These are phyloP conservation scores for Passiflora organensis DNA, from an alignment of 345 rosid genomes.

Conservation along the genomic window DNA sequence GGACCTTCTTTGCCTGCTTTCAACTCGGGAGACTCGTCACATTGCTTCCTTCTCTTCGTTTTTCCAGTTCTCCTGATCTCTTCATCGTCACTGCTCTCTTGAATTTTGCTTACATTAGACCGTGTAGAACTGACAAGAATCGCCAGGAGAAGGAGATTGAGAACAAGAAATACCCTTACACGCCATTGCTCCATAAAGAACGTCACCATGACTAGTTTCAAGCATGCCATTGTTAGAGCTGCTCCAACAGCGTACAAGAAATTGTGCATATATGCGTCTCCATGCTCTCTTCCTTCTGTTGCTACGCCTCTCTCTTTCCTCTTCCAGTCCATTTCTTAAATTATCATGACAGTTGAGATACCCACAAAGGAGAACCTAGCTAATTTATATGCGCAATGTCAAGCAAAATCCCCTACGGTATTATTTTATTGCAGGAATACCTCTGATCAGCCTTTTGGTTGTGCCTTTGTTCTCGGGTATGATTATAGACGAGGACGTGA, in stretches of 20 bases:
- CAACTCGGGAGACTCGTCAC: background rate
- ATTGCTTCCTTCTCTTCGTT: constrained; percentile 13
- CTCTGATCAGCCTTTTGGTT: background rate
- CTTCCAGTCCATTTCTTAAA: constrained; percentile 5
- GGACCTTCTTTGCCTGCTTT: constrained; percentile 3
- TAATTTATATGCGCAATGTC: constrained; percentile 1
- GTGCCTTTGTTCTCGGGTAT: background rate
- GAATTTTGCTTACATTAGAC: constrained; percentile 19
- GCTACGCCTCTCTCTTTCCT: constrained; percentile 24
- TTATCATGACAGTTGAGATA: background rate
- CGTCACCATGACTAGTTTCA: constrained; percentile 36
- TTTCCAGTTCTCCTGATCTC: constrained; percentile 13
- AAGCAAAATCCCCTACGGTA: too few relatives aligned
- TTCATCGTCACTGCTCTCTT: constrained; percentile 13
- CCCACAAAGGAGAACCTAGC: too few relatives aligned
- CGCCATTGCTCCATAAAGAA: constrained; percentile 64
- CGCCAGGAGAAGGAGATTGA: constrained; percentile 61
- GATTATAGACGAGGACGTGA: constrained; percentile 28
- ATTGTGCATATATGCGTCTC: constrained; percentile 36
- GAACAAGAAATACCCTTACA: constrained; percentile 53
- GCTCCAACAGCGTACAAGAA: constrained; percentile 55
- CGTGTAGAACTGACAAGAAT: constrained; percentile 56
- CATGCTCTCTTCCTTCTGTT: constrained; percentile 15
- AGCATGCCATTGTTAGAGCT: constrained; percentile 47
- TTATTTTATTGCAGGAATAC: too few relatives aligned